Base-by-base conservation (phyloP, 805 yeast species). In the Debaryomyces tyrocola region DNA sequence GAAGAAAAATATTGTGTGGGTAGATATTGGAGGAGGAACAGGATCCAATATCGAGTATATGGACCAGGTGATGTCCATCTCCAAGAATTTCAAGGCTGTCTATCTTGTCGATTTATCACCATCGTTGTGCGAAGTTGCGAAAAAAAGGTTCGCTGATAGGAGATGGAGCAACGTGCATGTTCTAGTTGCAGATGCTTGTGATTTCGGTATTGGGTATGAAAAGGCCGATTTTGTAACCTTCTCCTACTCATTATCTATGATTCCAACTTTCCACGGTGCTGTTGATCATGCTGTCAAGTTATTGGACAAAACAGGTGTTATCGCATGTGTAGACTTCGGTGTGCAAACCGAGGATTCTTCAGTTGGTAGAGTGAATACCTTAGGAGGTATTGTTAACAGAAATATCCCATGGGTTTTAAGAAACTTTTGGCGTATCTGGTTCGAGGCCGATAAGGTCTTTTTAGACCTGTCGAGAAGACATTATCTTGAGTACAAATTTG, bases 401-500 rank as follows among this genome's bases (percentile, higher is more conserved):
- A 86, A 86, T 61, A 83, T 80, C 50, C 84, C 89, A 21, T 87
- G 95, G 95, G 50, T 85, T 46, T 74, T 79, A 42, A 75, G 95
- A 61, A 85, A 88, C 27, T 88, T 87, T 62, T 87, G 96, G 96
- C 78, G 90, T 59, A 70, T 84, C 37, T 88, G 96, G 96, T 87
- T 88, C 64, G 96, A 87, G 65, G 84, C 85, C 44, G 96, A 87
- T 64, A 78, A 84, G 46, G 95, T 87, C 2, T 84, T 81, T 57
- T 75, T 87, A 54, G 95, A 87, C 60, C 82, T 90, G 28, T 78
- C 90, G 6, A 80, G 95, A 69, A 80, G 96, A 68, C 90, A 85
- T 58, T 87, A 87, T 66, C 75, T 88, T 57, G 96, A 87, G 64
- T 86, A 88, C 67, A 78, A 80, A 57, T 87, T 87, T 58, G 95